Conservation (phyloP, 2,329 filamentous ascomycete species). For the Aphanoascus verrucosus region DNA sequence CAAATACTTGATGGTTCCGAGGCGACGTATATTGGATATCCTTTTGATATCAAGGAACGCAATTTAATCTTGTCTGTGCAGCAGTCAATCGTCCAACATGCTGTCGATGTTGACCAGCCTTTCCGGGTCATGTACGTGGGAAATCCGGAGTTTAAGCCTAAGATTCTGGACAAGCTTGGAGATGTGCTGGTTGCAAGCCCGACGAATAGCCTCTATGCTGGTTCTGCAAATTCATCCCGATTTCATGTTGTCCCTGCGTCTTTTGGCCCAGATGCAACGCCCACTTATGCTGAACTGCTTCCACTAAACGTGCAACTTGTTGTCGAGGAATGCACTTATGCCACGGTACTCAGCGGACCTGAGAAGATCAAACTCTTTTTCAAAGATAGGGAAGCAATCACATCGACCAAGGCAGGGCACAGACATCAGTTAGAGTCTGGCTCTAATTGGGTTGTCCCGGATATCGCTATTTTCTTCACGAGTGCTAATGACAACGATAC, state of each 20-base stretch:
- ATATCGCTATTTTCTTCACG: conserved; percentile 38
- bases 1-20: conserved; percentile 18
- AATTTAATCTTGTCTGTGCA: conserved; percentile 29
- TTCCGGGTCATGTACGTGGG: conserved; percentile 38
- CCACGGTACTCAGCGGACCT: conserved; percentile 22
- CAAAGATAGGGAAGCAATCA: conserved; percentile 31
- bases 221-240: conserved; percentile 33
- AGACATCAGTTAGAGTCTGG: conserved; percentile 31
- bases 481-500: conserved; percentile 27
- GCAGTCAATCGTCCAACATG: conserved; percentile 35
- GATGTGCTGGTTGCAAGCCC: conserved; percentile 38
- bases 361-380: conserved; percentile 29
- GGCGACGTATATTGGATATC: conserved; percentile 19
- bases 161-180: conserved; percentile 39
- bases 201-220: conserved; percentile 24
- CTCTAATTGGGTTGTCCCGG: conserved; percentile 35
- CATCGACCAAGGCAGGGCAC: conserved; percentile 29
- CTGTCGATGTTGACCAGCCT: conserved; percentile 33
- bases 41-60: conserved; percentile 17
- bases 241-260: conserved; percentile 41
- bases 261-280: conserved; percentile 35
- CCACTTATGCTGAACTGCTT: conserved; percentile 40
- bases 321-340: conserved; percentile 37
- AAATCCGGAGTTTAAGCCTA: conserved; percentile 29
- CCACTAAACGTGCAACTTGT: conserved; percentile 39